Evolutionary conservation across 176 grass and related monocot species (phyloP).

Genomic region (maize (Zea mays)): DNA sequence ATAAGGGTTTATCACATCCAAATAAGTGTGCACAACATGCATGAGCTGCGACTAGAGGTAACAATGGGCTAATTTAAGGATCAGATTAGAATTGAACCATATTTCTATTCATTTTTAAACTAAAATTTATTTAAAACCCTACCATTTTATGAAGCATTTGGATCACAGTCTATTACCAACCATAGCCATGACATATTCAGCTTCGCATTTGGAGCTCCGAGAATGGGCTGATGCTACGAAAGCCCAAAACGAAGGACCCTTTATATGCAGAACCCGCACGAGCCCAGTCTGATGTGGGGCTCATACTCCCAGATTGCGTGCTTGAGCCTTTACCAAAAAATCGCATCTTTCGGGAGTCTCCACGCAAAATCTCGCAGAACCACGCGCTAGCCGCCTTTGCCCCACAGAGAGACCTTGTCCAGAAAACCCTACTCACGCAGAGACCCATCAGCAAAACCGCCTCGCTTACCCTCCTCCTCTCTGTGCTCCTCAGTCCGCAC

Average conservation of each 20-base stretch:
- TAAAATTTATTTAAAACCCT: no score
- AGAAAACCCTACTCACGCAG: background rate
- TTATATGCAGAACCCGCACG: background rate
- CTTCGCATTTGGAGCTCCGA: no score
- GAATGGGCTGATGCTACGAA: no score
- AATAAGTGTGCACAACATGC: no score
- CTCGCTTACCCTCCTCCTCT: background rate
- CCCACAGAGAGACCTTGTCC: background rate
- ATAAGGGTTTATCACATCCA: no score
- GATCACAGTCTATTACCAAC: no score
- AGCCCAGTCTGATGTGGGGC: background rate
- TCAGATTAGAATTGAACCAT: no score
- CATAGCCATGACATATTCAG: no score
- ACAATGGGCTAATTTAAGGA: no score
- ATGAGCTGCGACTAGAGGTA: no score
- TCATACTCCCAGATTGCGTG: background rate
- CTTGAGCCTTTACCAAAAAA: background rate
- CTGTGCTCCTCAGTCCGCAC: slow-evolving; percentile 19
- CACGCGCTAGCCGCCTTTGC: background rate
- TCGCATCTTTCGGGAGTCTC: background rate
- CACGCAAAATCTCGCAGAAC: background rate
- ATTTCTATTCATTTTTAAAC: no score
- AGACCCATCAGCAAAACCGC: background rate
- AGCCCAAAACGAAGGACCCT: background rate
- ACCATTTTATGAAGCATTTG: no score